Base-by-base conservation (phyloP, 352 stramenopile species). In the Globisporangium rhizosaccharum region DNA sequence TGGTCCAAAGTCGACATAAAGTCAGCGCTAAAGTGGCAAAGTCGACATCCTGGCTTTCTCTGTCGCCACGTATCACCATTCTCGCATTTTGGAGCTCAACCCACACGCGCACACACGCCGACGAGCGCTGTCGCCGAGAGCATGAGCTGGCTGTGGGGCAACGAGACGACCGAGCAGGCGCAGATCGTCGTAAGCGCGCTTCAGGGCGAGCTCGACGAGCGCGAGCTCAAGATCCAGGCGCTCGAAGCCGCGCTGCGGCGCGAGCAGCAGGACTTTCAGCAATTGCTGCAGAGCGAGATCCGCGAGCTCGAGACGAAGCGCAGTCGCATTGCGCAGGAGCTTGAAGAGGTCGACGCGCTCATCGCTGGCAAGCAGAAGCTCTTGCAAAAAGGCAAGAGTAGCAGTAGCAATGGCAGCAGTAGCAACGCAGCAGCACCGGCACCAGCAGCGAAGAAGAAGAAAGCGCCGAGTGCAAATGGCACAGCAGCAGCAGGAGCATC, bases 111-210 rank as follows among this genome's bases (percentile, higher is more conserved):
- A 33, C 2, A 6, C 28, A 33, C 28, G 23, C 23, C 0, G 23
- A 23, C 23, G 23, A 23, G 23, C 23, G 23, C 23, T 23, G 23
- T 23, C 23, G 23, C 23, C 23, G 12, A 33, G 8, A 49, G 7
- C 1, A 87, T 89, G 79, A 93, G 84, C 61, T 93, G 84, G 84
- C 53, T 93, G 48, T 93, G 84, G 84, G 78, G 73, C 20, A 91
- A 93, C 60, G 84, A 90, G 72, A 92, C 84, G 59, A 88, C 79
- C 41, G 84, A 91, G 66, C 84, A 93, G 70, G 84, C 84, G 61
- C 81, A 91, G 63, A 87, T 92, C 59, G 84, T 93, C 41, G 82
- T 93, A 61, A 88, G 72, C 57, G 82, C 84, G 47, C 66, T 93
- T 61, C 84, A 93, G 67, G 73, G 68, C 58, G 84, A 93, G 62